A percentile compares a stretch with the other conserved stretches of the same genome.
Evolutionary conservation across 306 rosid genomes (phyloP).

Genomic region (Urtica urens): DNA sequence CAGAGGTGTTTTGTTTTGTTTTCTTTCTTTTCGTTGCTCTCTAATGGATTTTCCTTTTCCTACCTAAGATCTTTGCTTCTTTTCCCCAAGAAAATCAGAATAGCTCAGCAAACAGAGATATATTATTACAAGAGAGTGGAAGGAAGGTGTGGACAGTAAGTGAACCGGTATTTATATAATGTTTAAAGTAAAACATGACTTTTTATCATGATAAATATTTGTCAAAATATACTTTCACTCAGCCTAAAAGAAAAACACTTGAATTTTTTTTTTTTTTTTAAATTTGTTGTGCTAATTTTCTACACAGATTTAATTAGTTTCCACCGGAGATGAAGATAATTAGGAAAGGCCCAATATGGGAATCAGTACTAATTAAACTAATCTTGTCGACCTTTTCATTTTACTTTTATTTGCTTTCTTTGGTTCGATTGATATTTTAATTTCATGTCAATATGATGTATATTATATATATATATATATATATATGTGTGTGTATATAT

Average conservation of each 20-base stretch:
- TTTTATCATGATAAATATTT: conserved; percentile 32
- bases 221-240: conserved; percentile 22
- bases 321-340: conserved; percentile 26
- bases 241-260: background rate
- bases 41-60: conserved; percentile 1
- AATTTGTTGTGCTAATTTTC: background rate
- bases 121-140: conserved; percentile 52
- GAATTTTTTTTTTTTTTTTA: conserved; percentile 7
- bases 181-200: conserved; percentile 25
- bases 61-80: conserved; percentile 2
- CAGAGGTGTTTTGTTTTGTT: too few relatives aligned
- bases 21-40: conserved; percentile 34
- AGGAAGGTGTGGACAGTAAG: conserved; percentile 34
- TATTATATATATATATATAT: conserved; percentile 15
- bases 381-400: conserved; percentile 13
- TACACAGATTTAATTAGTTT: background rate
- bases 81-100: conserved; percentile 28
- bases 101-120: conserved; percentile 22
- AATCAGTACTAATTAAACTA: conserved; percentile 17
- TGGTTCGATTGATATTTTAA: background rate
- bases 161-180: conserved; percentile 55
- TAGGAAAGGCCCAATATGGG: conserved; percentile 19
- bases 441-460: conserved; percentile 10
- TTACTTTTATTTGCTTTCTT: background rate
- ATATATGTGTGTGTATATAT: too few relatives aligned